Base-by-base conservation (phyloP, 2,329 filamentous ascomycete species). In the Alternaria tenuissima region DNA sequence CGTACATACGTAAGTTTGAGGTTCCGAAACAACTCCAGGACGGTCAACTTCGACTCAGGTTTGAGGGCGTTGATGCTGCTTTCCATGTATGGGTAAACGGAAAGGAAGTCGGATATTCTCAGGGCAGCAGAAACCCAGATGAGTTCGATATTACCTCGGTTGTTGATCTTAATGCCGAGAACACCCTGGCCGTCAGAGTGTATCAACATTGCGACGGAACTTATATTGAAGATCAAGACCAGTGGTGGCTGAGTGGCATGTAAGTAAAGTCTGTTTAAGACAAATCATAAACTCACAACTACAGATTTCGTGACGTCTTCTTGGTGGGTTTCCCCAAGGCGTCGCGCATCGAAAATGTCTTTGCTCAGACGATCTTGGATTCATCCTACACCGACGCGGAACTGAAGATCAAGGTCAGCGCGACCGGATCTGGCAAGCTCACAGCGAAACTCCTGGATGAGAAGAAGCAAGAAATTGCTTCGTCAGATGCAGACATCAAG, bases 31-130 rank as follows among this genome's bases (percentile, higher is more conserved):
- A 78, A 7, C 86, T 84, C 80, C 77, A 79, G n/a, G 79, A 78
- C 9, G 71, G 77, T 43, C 88, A 91, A 65, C 76, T 91, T 18
- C 82, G 88, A 16, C 78, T 92, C 22, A 81, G 89, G 11, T 92
- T 91, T 61, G 89, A 92, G 55, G 90, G 90, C 1, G 89, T 92
- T 0, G 89, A 92, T 67, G 89, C 87, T 67, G 87, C 89, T 0
- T 92, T 89, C 67, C 88, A 91, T 73, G 77, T 91, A 11, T 91
- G 85, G 83, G 78, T 92, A 7, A 92, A 92, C 64, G 87, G 88
- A 0, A 72, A 79, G 16, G 78, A 87, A 36, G 80, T 91, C 2
- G 90, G 90, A 3, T 92, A 91, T 68, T 86, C 86, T 3, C 89
- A 92, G 69, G 90, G 89, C 0, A 86, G 86, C 9, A 82, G 89